Percentiles rank a stretch among this genome's conserved stretches.
Conservation (phyloP, 306 rosid genomes). For the Datisca glomerata region DNA sequence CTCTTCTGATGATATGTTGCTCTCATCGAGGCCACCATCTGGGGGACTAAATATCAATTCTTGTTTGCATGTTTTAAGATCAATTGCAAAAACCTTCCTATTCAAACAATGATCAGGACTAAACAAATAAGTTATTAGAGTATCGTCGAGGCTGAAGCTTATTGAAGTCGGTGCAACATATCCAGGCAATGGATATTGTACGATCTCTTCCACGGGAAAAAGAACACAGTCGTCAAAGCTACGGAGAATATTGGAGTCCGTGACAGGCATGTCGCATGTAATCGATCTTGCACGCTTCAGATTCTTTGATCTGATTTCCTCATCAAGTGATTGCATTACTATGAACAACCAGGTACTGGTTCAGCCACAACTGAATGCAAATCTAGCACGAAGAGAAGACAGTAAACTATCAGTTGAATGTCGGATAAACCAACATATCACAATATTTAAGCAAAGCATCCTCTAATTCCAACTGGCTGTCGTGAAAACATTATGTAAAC, state of each 20-base stretch:
- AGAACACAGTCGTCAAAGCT: constrained; percentile 37
- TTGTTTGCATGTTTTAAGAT: constrained; percentile 44
- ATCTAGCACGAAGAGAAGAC: constrained; percentile 3
- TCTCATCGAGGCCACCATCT: constrained; percentile 86
- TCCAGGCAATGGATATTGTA: constrained; percentile 88
- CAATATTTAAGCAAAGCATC: constrained; percentile 2
- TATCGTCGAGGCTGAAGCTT: constrained; percentile 76
- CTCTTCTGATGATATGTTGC: constrained; percentile 78
- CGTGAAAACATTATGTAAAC: no score
- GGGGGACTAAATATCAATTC: constrained; percentile 75
- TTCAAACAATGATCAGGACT: constrained; percentile 73
- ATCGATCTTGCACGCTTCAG: constrained; percentile 51
- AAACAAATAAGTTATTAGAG: constrained; percentile 46
- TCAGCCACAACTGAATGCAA: constrained; percentile 20
- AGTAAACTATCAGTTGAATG: no score
- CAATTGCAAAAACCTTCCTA: constrained; percentile 53
- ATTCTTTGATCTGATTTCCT: constrained; percentile 40
- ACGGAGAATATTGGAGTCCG: constrained; percentile 40
- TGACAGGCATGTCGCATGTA: constrained; percentile 52
- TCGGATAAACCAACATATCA: constrained; percentile 8
- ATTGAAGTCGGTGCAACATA: constrained; percentile 63
- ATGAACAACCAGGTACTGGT: constrained; percentile 13
- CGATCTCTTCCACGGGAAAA: constrained; percentile 82
- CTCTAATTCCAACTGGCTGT: no score
- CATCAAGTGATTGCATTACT: constrained; percentile 74